A percentile compares a stretch with the other conserved stretches of the same genome.
phyloP scores from a whole-genome alignment of 2,329 filamentous ascomycete genomes.

The Ceratocystis destructans region DNA sequence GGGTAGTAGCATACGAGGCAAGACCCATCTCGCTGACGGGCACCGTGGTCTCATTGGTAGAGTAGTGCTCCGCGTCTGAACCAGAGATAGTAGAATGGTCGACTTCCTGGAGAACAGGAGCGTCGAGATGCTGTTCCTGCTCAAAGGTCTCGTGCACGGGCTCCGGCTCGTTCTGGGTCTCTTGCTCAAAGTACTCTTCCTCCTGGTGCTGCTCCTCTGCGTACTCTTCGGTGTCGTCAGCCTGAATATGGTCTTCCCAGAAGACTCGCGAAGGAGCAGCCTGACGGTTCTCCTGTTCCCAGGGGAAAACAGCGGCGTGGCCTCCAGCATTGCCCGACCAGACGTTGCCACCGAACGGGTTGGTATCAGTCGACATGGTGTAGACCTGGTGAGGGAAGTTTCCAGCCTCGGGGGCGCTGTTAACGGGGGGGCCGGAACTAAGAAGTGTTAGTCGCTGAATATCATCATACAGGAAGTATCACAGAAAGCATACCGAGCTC shows the following conservation, averaged over 20 bases:
- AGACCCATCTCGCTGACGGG: slow-evolving; percentile 20
- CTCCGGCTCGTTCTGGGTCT: not conserved
- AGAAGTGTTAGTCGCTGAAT: not conserved
- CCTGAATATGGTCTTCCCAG: slow-evolving; percentile 16
- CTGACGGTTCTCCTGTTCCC: slow-evolving; percentile 18
- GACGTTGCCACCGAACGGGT: not conserved
- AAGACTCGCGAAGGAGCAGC: slow-evolving; percentile 16
- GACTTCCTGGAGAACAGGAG: not conserved
- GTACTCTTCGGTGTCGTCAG: not conserved
- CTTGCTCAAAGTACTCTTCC: not conserved
- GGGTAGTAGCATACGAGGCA: slow-evolving; percentile 25
- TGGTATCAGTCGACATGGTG: slow-evolving; percentile 49
- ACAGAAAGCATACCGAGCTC: slow-evolving; percentile 19
- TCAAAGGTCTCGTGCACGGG: not conserved
- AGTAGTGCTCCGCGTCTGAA: slow-evolving; percentile 1
- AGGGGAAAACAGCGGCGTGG: slow-evolving; percentile 18
- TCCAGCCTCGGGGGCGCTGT: slow-evolving; percentile 54
- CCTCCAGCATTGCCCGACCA: slow-evolving; percentile 13
- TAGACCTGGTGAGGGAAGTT: slow-evolving; percentile 72
- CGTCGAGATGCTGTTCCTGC: not conserved
- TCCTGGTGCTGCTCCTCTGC: slow-evolving; percentile 12
- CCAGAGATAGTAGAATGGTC: not conserved
- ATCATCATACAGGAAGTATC: not conserved
- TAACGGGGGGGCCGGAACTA: slow-evolving; percentile 18
- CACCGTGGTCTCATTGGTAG: slow-evolving; percentile 6